These are phyloP conservation scores for Diplodia scrobiculata DNA, from an alignment of 2,329 filamentous ascomycete genomes.

Conservation along the genomic window DNA sequence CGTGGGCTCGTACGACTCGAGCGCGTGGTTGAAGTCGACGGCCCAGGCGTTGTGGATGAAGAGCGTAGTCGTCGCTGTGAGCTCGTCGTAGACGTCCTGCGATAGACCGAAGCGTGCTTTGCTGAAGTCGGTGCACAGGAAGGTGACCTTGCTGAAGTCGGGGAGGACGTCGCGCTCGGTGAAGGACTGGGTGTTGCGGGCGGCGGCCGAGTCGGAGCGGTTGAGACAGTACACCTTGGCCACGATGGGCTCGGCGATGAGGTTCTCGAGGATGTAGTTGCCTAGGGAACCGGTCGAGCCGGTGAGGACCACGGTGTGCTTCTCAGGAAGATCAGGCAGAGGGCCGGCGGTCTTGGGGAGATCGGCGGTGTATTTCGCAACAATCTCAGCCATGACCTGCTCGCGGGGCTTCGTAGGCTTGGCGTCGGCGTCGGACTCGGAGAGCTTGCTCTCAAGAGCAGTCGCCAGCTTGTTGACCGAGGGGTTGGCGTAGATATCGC, in stretches of 20 bases:
- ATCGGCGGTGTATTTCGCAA: slow-evolving; percentile 38
- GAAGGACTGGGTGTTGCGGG: slow-evolving; percentile 8
- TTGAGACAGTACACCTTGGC: slow-evolving; percentile 31
- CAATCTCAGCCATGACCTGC: slow-evolving; percentile 36
- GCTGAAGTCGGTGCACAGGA: slow-evolving; percentile 30
- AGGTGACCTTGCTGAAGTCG: slow-evolving; percentile 28
- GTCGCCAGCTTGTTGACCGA: slow-evolving; percentile 36
- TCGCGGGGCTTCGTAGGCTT: slow-evolving; percentile 28
- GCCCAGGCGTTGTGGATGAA: slow-evolving; percentile 46
- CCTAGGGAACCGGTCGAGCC: slow-evolving; percentile 32
- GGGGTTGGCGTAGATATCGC: slow-evolving; percentile 41
- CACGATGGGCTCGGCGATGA: slow-evolving; percentile 28
- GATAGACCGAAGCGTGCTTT: slow-evolving; percentile 30
- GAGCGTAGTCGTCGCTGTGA: slow-evolving; percentile 31
- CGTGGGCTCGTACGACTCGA: slow-evolving; percentile 38
- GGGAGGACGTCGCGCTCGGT: slow-evolving; percentile 4
- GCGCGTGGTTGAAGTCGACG: slow-evolving; percentile 43
- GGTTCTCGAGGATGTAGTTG: slow-evolving; percentile 30
- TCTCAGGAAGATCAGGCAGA: slow-evolving; percentile 4
- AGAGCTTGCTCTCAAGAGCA: slow-evolving; percentile 27
- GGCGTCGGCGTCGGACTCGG: background rate
- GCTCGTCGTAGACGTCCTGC: slow-evolving; percentile 8
- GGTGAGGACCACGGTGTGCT: slow-evolving; percentile 32
- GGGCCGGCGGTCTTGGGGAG: slow-evolving; percentile 28
- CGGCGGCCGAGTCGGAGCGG: slow-evolving; percentile 11